Evolutionary conservation across 1,284 basidiomycete species (phyloP), one percentile per base, ranked within the genome.

Genomic region (Heterobasidion parviporum): DNA sequence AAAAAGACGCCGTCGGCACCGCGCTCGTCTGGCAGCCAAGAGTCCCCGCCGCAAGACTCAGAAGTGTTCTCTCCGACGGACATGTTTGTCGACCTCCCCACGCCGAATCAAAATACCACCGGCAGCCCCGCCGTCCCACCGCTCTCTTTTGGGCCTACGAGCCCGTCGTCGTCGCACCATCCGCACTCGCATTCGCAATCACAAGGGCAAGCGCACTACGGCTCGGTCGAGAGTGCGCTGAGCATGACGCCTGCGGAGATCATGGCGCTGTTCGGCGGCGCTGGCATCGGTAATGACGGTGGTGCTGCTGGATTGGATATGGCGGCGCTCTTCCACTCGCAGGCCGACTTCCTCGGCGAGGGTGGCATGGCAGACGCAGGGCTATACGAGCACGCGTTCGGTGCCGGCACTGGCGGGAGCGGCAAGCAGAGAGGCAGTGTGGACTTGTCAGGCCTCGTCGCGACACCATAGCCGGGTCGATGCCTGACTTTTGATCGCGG

Each of bases 61-160:
- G 81, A 87, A 64, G 74, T 76, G 8, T 85, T 82, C 64, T 81
- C 81, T 8, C 77, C 82, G 0, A 72, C 78, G 6, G 84, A 86
- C 52, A 83, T 85, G 53, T 65, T 64, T 52, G 66, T 74, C 64
- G 70, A 72, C 32, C 63, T 69, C 59, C 48, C 49, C 12, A 53
- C 56, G 34, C 7, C 38, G 8, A 48, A 59, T 41, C 44, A 41
- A 10, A n/a, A 7, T 26, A 44, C 50, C 26, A 18, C 9, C 2
- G 16, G 6, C 20, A 14, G 49, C 33, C 48, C 57, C 51, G 49
- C 53, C 15, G 36, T 45, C n/a, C 32, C 50, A 41, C 38, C 38
- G 38, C 38, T 41, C 38, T 41, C 38, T 6, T 41, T 41, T 41
- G 12, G 12, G 12, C n/a, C 38, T 8, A 41, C 38, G 3, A 41